Evolutionary conservation across 1,284 basidiomycete genomes (phyloP).

Genomic region (Cryptococcus sp.): DNA sequence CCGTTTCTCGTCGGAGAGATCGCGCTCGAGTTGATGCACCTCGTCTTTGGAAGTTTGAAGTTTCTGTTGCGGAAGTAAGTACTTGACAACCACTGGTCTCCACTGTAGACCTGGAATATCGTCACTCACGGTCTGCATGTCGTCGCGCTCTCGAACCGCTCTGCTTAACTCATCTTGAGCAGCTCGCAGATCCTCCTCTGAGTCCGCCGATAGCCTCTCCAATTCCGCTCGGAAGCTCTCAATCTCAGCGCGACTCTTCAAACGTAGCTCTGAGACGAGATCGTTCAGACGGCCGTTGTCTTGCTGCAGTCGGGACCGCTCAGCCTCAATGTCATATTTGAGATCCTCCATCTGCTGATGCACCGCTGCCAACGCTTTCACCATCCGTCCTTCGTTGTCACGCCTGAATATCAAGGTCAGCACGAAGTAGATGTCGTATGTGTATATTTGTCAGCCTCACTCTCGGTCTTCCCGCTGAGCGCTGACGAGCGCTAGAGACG

Average conservation of each 20-base stretch:
- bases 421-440: not conserved
- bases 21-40: conserved; percentile 20
- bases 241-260: conserved; percentile 20
- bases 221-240: conserved; percentile 28
- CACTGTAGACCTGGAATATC: not conserved
- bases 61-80: conserved; percentile 14
- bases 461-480: conserved; percentile 26
- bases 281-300: conserved; percentile 37
- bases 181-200: conserved; percentile 16
- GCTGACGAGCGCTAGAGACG: conserved; percentile 28
- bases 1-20: conserved; percentile 19
- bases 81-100: not conserved
- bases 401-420: conserved; percentile 10
- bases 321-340: conserved; percentile 29
- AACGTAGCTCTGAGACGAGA: conserved; percentile 25
- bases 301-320: conserved; percentile 32
- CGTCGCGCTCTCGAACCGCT: conserved; percentile 15
- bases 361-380: conserved; percentile 32
- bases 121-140: conserved; percentile 14
- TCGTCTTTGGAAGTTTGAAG: conserved; percentile 9
- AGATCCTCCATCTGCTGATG: conserved; percentile 38
- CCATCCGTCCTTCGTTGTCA: conserved; percentile 28
- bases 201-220: conserved; percentile 18
- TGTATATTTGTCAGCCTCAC: conserved; percentile 19
- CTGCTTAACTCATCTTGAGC: conserved; percentile 11